Base-by-base conservation (phyloP, 1,284 basidiomycete genomes). In the Tilletia setariae region DNA sequence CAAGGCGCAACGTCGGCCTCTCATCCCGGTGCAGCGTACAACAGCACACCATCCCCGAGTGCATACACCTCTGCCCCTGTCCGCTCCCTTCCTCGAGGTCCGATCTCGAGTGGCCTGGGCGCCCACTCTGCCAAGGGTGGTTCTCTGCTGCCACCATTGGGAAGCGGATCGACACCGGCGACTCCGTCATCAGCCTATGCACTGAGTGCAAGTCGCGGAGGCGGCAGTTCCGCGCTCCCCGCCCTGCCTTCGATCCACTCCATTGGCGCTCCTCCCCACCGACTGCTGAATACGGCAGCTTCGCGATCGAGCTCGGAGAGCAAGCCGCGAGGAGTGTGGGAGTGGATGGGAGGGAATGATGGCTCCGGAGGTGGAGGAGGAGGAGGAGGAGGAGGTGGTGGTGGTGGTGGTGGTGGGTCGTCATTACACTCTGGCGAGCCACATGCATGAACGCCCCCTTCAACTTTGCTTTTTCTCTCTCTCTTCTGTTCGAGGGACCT, bases 191-290 rank as follows among this genome's bases (percentile, higher is more conserved):
- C 28, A 2, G 56, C 56, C 3, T 61, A 61, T n/a, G 28, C 56
- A 7, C 56, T 61, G 25, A 61, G 56, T 21, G 56, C 30, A 16
- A 61, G 56, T 40, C 56, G 56, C 4, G 46, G 46, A 40, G n/a
- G 51, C 51, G 16, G 51, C 47, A 19, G 1, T 4, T 40, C 51
- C 35, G 19, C 56, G 9, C 30, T 40, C 19, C 56, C 56, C 16
- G 15, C 28, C 16, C 28, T 61, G 28, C 56, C 56, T 6, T 35
- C 56, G 56, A 30, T 61, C 56, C 56, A 61, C 56, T 16, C 56
- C 8, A 28, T 61, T 16, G 56, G 56, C 2, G 56, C 56, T 16
- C 56, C 47, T 7, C n/a, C 56, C 15, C 19, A 30, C 35, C 56
- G 56, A 7, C 28, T 61, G 13, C 7, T 61, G 56, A 61, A 16